These are phyloP conservation scores for Prunella vulgaris DNA, from an alignment of 257 asterid species.

Conservation along the genomic window DNA sequence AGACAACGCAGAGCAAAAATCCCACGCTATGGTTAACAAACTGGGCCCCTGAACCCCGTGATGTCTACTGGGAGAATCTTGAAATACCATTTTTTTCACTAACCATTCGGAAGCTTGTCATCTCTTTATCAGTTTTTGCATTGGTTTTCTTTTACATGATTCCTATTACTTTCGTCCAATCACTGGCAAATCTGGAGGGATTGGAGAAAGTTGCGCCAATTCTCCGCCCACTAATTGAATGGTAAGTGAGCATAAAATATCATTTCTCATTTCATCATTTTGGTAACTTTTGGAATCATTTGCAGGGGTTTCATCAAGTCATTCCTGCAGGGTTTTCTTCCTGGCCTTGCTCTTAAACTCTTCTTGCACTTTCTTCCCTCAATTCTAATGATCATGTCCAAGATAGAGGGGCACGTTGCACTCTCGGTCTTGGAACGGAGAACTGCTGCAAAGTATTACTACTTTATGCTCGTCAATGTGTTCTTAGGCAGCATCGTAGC, in stretches of 20 bases:
- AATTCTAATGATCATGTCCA: slow-evolving; percentile 77
- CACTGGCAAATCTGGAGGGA: slow-evolving; percentile 95
- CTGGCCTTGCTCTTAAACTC: slow-evolving; percentile 82
- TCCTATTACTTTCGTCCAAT: slow-evolving; percentile 96
- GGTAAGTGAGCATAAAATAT: slow-evolving; percentile 38
- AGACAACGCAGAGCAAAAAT: slow-evolving; percentile 89
- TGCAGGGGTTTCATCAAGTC: slow-evolving; percentile 87
- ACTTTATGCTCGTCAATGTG: slow-evolving; percentile 91
- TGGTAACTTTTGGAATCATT: neutral
- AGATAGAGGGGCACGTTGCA: slow-evolving; percentile 89
- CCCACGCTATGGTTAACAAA: slow-evolving; percentile 85
- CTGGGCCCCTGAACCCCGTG: slow-evolving; percentile 99
- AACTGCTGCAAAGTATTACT: slow-evolving; percentile 89
- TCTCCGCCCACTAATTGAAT: slow-evolving; percentile 82
- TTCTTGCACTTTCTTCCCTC: slow-evolving; percentile 68
- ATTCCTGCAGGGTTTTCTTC: slow-evolving; percentile 93
- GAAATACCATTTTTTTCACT: slow-evolving; percentile 82
- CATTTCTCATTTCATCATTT: neutral
- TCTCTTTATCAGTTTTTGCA: slow-evolving; percentile 63
- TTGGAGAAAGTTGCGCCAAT: slow-evolving; percentile 90
- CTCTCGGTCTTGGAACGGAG: slow-evolving; percentile 71
- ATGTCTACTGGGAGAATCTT: slow-evolving; percentile 83
- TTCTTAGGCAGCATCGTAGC: slow-evolving; percentile 93
- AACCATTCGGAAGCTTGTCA: slow-evolving; percentile 63
- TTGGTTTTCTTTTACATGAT: slow-evolving; percentile 95